phyloP scores from a whole-genome alignment of 805 yeast species.

The Dipodascopsis uninucleata region DNA sequence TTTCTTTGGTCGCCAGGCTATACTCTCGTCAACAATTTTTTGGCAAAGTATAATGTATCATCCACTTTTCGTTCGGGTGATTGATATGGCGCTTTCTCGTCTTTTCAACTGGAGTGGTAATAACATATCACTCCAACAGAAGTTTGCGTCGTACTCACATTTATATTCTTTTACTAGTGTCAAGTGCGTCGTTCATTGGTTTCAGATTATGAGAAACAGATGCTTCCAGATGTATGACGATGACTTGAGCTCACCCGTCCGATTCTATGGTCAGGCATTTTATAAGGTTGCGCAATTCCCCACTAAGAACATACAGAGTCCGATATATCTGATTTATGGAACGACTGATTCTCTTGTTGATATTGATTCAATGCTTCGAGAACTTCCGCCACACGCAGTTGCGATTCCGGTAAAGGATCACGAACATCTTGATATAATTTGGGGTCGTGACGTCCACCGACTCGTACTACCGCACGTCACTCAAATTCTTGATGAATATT shows the following conservation, averaged over 20 bases:
- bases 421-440: constrained; percentile 85
- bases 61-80: constrained; percentile 64
- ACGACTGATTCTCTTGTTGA: constrained; percentile 80
- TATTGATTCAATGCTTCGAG: constrained; percentile 65
- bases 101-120: constrained; percentile 76
- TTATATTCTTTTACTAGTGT: constrained; percentile 88
- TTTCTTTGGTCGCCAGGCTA: constrained; percentile 68
- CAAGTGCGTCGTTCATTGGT: constrained; percentile 93
- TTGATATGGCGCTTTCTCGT: constrained; percentile 63
- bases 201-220: constrained; percentile 74
- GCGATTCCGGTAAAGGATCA: constrained; percentile 60
- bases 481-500: constrained; percentile 5
- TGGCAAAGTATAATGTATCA: constrained; percentile 81
- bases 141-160: constrained; percentile 77
- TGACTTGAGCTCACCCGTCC: constrained; percentile 32
- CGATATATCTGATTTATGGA: constrained; percentile 78
- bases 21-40: constrained; percentile 69
- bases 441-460: constrained; percentile 69
- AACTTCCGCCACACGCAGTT: constrained; percentile 51
- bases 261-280: constrained; percentile 37
- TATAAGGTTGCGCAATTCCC: constrained; percentile 60
- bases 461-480: constrained; percentile 40
- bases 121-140: constrained; percentile 71
- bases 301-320: constrained; percentile 61
- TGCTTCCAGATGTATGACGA: constrained; percentile 90